Evolutionary conservation across 805 yeast genomes (phyloP), one percentile per base, ranked within the genome.

Genomic region (Alloascoidea hylecoeti): DNA sequence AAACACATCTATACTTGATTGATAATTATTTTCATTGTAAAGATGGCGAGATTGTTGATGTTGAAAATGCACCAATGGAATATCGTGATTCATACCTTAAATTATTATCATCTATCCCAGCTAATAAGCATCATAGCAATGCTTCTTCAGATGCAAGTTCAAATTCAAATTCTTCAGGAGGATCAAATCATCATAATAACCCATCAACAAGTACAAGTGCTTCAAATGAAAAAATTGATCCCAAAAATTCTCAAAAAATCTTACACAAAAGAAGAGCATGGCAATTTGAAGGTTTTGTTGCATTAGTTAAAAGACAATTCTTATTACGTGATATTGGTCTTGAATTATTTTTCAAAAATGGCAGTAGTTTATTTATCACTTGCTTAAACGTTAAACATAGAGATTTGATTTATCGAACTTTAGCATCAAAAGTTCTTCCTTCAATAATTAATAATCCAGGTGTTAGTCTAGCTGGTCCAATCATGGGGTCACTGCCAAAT

Each of bases 241-340:
- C 43, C n/a, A 52, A 49, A 9, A 42, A 43, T 14, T 44, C 53
- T 1, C 82, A 78, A 46, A 51, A 62, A 12, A 70, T 71, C 1
- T 66, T n/a, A n/a, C 66, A 5, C 13, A 14, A n/a, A 39, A 38
- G 34, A 5, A 15, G 38, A 42, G 57, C 65, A 12, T 83, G 94
- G 92, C 65, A 70, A 16, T 46, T 80, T 15, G 62, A 62, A 3
- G 70, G 70, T 34, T 49, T 86, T 15, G 69, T 74, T 0, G 74
- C 79, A 3, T 71, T 78, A 9, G 74, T 85, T 2, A 82, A 80
- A 44, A 58, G 94, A 38, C 84, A 79, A 30, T 85, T 84, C 48
- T 53, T 85, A 15, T 59, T 85, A 13, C 60, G 95, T 39, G 94
- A 84, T 54, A 81, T 80, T 35, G 95, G 92, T 0, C 50, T 84